phyloP scores from a whole-genome alignment of 257 asterid species.

The Nicotiana sylvestris region DNA sequence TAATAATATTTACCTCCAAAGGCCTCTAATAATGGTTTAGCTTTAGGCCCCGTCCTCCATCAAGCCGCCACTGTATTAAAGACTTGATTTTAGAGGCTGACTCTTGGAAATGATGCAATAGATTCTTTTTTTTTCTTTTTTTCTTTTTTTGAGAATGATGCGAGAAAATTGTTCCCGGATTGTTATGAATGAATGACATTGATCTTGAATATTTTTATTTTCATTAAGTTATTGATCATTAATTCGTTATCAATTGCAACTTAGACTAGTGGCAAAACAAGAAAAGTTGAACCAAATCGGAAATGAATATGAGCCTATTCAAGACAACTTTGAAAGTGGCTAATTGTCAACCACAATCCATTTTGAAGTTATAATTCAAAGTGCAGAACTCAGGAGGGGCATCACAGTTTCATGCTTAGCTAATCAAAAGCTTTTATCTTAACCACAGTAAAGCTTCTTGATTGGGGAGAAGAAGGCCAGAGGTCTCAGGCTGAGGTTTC shows the following conservation, averaged over 20 bases:
- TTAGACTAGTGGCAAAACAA: neutral
- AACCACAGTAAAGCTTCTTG: conserved; percentile 68
- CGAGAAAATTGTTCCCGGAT: neutral
- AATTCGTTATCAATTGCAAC: neutral
- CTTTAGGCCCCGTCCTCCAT: too few relatives aligned
- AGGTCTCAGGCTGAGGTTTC: conserved; percentile 55
- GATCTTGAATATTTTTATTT: neutral
- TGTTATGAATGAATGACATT: neutral
- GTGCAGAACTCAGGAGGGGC: neutral
- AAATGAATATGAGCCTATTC: neutral
- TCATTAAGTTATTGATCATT: neutral
- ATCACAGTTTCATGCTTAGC: neutral
- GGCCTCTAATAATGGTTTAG: too few relatives aligned
- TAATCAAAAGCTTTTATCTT: conserved; percentile 9
- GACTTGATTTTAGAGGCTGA: neutral
- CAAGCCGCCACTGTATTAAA: too few relatives aligned
- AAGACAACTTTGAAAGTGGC: neutral
- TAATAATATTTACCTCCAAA: too few relatives aligned
- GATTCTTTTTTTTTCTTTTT: too few relatives aligned
- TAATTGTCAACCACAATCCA: neutral
- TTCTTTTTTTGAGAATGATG: too few relatives aligned
- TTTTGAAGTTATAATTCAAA: neutral
- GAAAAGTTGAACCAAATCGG: neutral
- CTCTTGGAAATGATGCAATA: neutral
- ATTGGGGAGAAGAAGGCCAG: conserved; percentile 88